phyloP scores from a whole-genome alignment of 2,329 filamentous ascomycete genomes.

The Lachnellula arida region DNA sequence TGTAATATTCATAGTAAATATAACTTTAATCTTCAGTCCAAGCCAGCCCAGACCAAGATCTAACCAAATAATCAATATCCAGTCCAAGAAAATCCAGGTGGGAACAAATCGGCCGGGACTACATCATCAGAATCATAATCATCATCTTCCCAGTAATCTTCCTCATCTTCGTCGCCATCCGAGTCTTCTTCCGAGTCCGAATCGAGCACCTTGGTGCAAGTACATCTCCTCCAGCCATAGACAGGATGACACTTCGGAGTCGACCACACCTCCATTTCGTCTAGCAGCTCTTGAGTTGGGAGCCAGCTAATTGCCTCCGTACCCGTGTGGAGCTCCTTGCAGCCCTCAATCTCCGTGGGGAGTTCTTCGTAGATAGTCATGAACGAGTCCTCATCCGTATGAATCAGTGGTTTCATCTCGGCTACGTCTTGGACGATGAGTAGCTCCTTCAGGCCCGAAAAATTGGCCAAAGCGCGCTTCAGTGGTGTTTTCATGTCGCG shows the following conservation, averaged over 20 bases:
- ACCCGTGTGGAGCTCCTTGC: not conserved
- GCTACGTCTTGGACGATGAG: not conserved
- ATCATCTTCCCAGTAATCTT: not conserved
- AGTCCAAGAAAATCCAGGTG: not conserved
- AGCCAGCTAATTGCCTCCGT: not conserved
- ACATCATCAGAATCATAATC: not conserved
- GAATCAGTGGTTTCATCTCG: not conserved
- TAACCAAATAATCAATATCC: not conserved
- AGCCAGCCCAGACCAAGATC: too few relatives aligned
- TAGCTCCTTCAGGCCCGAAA: constrained; percentile 2
- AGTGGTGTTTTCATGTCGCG: not conserved
- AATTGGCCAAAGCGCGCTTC: not conserved
- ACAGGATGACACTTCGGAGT: constrained; percentile 7
- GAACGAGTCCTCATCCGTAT: not conserved
- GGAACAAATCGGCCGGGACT: not conserved
- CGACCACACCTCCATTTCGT: constrained; percentile 1
- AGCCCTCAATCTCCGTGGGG: constrained; percentile 4
- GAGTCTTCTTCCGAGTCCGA: constrained; percentile 1
- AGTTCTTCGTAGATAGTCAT: constrained; percentile 6
- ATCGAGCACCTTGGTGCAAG: constrained; percentile 2
- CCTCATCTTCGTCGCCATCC: not conserved
- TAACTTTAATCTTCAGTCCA: too few relatives aligned
- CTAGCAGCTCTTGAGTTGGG: not conserved
- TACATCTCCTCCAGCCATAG: constrained; percentile 17
- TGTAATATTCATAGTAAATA: too few relatives aligned